Percentiles rank a stretch among this genome's conserved stretches.
phyloP scores from a whole-genome alignment of 805 yeast genomes.

The Candida ovalis region DNA sequence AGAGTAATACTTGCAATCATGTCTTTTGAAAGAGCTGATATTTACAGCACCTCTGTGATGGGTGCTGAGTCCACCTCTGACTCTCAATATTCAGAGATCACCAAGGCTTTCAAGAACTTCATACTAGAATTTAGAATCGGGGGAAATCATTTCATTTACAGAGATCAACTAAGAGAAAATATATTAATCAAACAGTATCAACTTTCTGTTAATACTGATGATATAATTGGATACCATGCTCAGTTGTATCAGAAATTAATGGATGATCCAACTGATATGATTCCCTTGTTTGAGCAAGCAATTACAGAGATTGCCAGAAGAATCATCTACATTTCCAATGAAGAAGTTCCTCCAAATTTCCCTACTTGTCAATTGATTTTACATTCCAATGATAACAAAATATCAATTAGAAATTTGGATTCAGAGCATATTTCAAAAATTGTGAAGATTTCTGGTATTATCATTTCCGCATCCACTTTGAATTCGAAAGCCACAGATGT shows the following conservation, averaged over 20 bases:
- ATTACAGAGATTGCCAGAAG: slow-evolving; percentile 83
- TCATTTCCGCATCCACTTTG: slow-evolving; percentile 86
- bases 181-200: slow-evolving; percentile 70
- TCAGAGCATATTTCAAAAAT: slow-evolving; percentile 87
- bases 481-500: slow-evolving; percentile 82
- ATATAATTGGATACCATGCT: slow-evolving; percentile 83
- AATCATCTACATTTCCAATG: slow-evolving; percentile 51
- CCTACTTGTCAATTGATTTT: slow-evolving; percentile 84
- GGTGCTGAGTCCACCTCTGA: slow-evolving; percentile 76
- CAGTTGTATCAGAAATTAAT: slow-evolving; percentile 78
- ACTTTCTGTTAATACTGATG: slow-evolving; percentile 74
- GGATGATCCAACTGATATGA: slow-evolving; percentile 85
- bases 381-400: slow-evolving; percentile 64
- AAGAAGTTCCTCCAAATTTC: slow-evolving; percentile 49
- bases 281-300: slow-evolving; percentile 80
- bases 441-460: slow-evolving; percentile 87
- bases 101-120: slow-evolving; percentile 75
- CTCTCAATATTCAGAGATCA: slow-evolving; percentile 61
- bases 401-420: slow-evolving; percentile 76
- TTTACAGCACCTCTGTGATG: slow-evolving; percentile 73
- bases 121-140: slow-evolving; percentile 78
- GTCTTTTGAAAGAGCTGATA: slow-evolving; percentile 74
- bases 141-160: slow-evolving; percentile 72
- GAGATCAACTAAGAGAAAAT: slow-evolving; percentile 89
- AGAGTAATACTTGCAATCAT: slow-evolving; percentile 29